A percentile compares a stretch with the other conserved stretches of the same genome.
phyloP scores from a whole-genome alignment of 2,329 filamentous ascomycete genomes.

The Fusarium compactum region DNA sequence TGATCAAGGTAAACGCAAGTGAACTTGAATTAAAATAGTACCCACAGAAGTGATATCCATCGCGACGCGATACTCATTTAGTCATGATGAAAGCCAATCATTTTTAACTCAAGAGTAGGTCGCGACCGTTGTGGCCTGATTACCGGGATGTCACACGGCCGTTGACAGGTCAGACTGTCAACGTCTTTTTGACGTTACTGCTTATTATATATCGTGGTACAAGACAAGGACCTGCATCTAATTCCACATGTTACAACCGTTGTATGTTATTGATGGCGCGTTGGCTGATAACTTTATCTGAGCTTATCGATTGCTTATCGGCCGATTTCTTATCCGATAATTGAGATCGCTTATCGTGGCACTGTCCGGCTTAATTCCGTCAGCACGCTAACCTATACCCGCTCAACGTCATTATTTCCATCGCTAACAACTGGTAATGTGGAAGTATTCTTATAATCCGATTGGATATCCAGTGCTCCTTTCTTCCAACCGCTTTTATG shows the following conservation, averaged over 20 bases:
- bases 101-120: fast-evolving
- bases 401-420: background rate
- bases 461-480: too few species aligned
- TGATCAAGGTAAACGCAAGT: fast-evolving
- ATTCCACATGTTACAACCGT: background rate
- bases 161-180: too few species aligned
- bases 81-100: fast-evolving
- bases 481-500: too few species aligned
- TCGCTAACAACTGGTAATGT: background rate
- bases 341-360: background rate
- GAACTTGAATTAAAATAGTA: too few species aligned
- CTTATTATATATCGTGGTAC: background rate
- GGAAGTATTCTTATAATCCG: too few species aligned
- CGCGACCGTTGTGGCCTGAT: background rate
- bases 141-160: background rate
- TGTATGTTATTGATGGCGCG: background rate
- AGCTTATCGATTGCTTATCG: background rate
- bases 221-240: background rate
- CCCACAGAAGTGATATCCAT: background rate
- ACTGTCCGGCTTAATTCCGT: background rate
- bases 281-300: background rate
- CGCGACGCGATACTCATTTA: background rate
- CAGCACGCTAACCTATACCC: background rate
- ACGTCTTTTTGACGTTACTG: background rate
- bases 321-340: too few species aligned